Conservation (phyloP, 2,329 filamentous ascomycete genomes). For the Claviceps capensis region DNA sequence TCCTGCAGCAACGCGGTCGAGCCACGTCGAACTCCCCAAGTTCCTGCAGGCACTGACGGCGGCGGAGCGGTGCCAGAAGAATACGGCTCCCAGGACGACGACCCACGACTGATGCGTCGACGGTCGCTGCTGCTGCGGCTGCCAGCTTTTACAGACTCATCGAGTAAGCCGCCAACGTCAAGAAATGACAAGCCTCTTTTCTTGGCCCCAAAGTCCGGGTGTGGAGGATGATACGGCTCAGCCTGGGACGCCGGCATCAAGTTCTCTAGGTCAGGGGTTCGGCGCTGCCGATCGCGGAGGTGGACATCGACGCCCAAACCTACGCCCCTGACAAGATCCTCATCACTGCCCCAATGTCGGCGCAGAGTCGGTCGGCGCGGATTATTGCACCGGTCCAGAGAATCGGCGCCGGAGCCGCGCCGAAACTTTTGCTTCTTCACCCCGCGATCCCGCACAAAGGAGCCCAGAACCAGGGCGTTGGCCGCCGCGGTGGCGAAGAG, state of each 20-base stretch:
- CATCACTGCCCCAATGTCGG: conserved; percentile 75
- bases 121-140: conserved; percentile 16
- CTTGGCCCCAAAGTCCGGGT: conserved; percentile 15
- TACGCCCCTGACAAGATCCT: conserved; percentile 70
- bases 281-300: conserved; percentile 26
- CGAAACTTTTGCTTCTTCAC: conserved; percentile 81
- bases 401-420: conserved; percentile 47
- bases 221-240: conserved; percentile 19
- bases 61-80: conserved; percentile 24
- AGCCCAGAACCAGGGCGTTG: conserved; percentile 81
- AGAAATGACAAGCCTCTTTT: conserved; percentile 57
- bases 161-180: conserved; percentile 67
- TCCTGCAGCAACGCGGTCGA: conserved; percentile 47
- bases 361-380: conserved; percentile 37
- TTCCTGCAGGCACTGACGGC: conserved; percentile 30
- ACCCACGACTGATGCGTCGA: conserved; percentile 28
- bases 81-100: conserved; percentile 25
- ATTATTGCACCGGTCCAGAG: conserved; percentile 35
- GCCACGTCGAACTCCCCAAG: conserved; percentile 34
- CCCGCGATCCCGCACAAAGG: conserved; percentile 81
- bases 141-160: conserved; percentile 24
- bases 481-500: conserved; percentile 77
- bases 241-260: conserved; percentile 24
- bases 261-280: conserved; percentile 15
- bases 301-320: conserved; percentile 53